phyloP scores from a whole-genome alignment of 2,329 filamentous ascomycete genomes.

The Aspergillus pseudoglaucus region DNA sequence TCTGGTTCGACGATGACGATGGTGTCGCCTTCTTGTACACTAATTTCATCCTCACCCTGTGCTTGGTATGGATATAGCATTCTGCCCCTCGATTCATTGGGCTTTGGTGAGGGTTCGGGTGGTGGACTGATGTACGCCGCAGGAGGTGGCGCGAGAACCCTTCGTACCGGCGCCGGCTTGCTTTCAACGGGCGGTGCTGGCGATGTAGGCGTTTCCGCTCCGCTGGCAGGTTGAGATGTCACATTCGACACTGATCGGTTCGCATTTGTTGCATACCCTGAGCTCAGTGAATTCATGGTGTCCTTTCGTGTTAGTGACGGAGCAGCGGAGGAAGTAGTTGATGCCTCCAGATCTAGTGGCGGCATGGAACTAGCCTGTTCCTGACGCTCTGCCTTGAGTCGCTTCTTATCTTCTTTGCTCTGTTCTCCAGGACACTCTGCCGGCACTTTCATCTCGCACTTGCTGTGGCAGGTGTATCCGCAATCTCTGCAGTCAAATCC shows the following conservation, averaged over 20 bases:
- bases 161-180: conserved; percentile 49
- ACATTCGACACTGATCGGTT: conserved; percentile 66
- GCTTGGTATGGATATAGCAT: conserved; percentile 88
- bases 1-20: conserved; percentile 77
- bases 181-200: conserved; percentile 17
- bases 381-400: conserved; percentile 79
- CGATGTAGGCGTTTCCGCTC: conserved; percentile 26
- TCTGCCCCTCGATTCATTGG: conserved; percentile 62
- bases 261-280: conserved; percentile 75
- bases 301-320: conserved; percentile 69
- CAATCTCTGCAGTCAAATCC: conserved; percentile 95
- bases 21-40: conserved; percentile 70
- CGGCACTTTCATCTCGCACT: conserved; percentile 98
- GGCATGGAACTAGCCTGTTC: conserved; percentile 61
- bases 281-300: conserved; percentile 85
- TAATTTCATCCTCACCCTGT: conserved; percentile 72
- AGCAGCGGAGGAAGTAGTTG: conserved; percentile 43
- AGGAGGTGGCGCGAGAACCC: conserved; percentile 83
- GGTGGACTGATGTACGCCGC: conserved; percentile 67
- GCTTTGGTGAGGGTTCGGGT: conserved; percentile 41
- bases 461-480: conserved; percentile 96
- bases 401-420: conserved; percentile 91
- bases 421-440: conserved; percentile 92
- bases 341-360: conserved; percentile 32
- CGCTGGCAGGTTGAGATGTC: conserved; percentile 47